phyloP scores from a whole-genome alignment of 495 filamentous ascomycete species.

The Trichocladium antarcticum region DNA sequence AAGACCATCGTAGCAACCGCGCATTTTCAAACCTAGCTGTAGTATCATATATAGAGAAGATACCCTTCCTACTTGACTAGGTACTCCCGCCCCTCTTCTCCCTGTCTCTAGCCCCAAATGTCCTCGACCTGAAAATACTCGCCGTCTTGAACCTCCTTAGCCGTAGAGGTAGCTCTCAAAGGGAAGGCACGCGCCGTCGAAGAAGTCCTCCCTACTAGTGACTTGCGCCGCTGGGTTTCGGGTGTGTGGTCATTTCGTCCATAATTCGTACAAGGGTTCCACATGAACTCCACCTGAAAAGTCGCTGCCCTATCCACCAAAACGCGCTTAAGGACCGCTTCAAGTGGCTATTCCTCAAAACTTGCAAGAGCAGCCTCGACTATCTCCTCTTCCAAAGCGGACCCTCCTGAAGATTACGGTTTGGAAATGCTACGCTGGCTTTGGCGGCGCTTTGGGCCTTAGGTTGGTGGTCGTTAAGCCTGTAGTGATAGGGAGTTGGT shows the following conservation, averaged over 20 bases:
- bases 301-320: no score
- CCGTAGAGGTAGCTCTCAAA: constrained; percentile 10
- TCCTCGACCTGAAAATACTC: constrained; percentile 16
- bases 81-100: background rate
- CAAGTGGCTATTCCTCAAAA: no score
- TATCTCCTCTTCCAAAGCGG: no score
- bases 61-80: constrained; percentile 13
- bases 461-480: background rate
- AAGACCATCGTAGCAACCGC: no score
- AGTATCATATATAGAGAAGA: no score
- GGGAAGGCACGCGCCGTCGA: constrained; percentile 9
- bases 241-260: background rate
- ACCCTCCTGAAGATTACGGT: no score
- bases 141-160: constrained; percentile 8
- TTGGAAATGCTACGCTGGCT: constrained; percentile 2
- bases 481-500: constrained; percentile 6
- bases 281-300: no score
- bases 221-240: constrained; percentile 7
- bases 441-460: constrained; percentile 6
- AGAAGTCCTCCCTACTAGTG: constrained; percentile 12
- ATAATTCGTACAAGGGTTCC: no score
- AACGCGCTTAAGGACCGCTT: no score
- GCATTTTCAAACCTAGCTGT: no score
- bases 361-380: no score
- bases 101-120: constrained; percentile 1